Percentiles rank a stretch among this genome's conserved stretches.
Conservation (phyloP, 23 red algal genomes). For the Gracilaria domingensis region DNA sequence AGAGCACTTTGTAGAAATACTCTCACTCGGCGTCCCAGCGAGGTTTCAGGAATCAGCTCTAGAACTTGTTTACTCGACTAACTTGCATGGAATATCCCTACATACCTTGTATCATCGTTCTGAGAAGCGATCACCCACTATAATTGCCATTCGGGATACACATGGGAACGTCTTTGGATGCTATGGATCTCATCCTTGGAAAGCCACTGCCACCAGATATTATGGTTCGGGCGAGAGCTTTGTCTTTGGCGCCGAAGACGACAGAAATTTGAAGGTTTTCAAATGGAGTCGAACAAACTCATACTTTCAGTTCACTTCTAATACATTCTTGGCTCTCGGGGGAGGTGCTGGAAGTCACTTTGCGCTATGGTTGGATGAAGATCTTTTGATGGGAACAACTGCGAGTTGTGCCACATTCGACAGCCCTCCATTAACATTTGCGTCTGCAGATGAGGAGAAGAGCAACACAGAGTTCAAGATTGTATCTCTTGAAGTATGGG, state of each 20-base stretch:
- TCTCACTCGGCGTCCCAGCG: conserved; percentile 59
- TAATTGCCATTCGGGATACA: conserved; percentile 83
- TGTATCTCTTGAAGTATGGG: conserved; percentile 67
- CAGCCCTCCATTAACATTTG: conserved; percentile 73
- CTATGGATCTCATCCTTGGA: conserved; percentile 86
- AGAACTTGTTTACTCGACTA: conserved; percentile 87
- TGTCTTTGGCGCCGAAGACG: conserved; percentile 82
- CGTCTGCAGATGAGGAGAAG: neutral
- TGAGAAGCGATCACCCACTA: conserved; percentile 62
- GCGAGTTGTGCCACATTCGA: conserved; percentile 89
- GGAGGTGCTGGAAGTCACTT: conserved; percentile 89
- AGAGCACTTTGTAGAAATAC: conserved; percentile 56
- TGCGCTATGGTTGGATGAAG: conserved; percentile 89
- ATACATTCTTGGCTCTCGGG: conserved; percentile 86
- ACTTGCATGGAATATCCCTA: conserved; percentile 81
- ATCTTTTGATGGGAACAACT: conserved; percentile 87
- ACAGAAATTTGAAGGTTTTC: conserved; percentile 40
- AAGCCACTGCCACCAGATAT: conserved; percentile 57
- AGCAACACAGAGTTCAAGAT: conserved; percentile 69
- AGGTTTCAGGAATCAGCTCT: conserved; percentile 74
- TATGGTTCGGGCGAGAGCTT: conserved; percentile 96
- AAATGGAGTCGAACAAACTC: conserved; percentile 81
- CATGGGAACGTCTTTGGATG: conserved; percentile 83
- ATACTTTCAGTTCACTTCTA: conserved; percentile 89
- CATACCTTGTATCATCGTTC: conserved; percentile 83